Base-by-base conservation (phyloP, 441 rosid genomes). In the Hura crepitans region DNA sequence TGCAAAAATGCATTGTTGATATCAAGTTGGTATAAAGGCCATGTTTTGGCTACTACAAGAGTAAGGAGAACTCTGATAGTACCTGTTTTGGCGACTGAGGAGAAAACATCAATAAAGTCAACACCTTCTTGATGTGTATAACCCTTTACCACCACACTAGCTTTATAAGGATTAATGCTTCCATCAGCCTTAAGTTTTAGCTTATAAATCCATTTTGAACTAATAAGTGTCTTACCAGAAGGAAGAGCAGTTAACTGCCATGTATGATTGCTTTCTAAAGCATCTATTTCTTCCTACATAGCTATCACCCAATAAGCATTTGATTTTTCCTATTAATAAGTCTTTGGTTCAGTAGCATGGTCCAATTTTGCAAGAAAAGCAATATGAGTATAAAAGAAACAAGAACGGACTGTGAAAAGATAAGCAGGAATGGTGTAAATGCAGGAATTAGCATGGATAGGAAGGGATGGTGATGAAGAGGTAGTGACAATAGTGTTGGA, bases 141-240 rank as follows among this genome's bases (percentile, higher is more conserved):
- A 13, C 72, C 72, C 20, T 69, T 69, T 12, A 65, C 65, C 6
- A 69, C 54, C 2, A 69, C 10, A 0, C 12, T 4, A 11, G 72
- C 65, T 39, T 69, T 69, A 18, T 56, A 11, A 0, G 27, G 0
- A 0, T 69, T 42, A 6, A 57, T 20, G 2, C 6, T 2, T 7
- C 64, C 65, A 25, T 55, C 55, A 13, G 55, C 20, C 1, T 8
- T 10, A 12, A 37, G 18, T 28, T 56, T 69, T 0, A 25, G 6
- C 30, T 56, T 55, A 0, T 18, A 69, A 1, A 69, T 55, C 65
- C 54, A 69, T 17, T 69, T 57, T 3, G 22, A 57, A 0, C 65
- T 45, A 15, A 69, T 47, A 1, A 12, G 3, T 57, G 9, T 8
- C 8, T 57, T 57, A 1, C 30, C 2, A 14, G 3, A 7, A 0